Evolutionary conservation across 2,329 filamentous ascomycete species (phyloP).

Genomic region (Aphanocladium album): DNA sequence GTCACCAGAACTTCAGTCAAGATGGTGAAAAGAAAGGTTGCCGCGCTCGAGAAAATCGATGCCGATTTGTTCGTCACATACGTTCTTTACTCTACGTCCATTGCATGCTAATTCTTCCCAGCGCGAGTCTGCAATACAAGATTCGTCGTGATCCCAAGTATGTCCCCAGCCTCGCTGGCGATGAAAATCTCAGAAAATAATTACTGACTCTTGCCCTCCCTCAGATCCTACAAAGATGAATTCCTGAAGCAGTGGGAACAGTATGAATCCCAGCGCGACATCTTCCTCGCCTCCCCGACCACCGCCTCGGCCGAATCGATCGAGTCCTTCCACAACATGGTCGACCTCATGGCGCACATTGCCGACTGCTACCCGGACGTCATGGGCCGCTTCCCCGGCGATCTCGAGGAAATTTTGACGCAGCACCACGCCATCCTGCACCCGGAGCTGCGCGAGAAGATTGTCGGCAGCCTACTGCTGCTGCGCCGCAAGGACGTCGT

Average conservation of each 20-base stretch:
- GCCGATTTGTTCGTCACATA: slow-evolving; percentile 63
- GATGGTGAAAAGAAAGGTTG: slow-evolving; percentile 85
- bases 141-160: slow-evolving; percentile 79
- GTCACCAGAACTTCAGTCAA: slow-evolving; percentile 14
- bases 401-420: slow-evolving; percentile 75
- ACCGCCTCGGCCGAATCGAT: slow-evolving; percentile 73
- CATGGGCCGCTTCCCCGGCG: slow-evolving; percentile 69
- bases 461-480: slow-evolving; percentile 84
- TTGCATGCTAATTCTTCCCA: slow-evolving; percentile 35
- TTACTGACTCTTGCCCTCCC: slow-evolving; percentile 11
- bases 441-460: slow-evolving; percentile 83
- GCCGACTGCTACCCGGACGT: slow-evolving; percentile 87
- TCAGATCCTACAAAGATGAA: slow-evolving; percentile 81
- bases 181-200: not conserved
- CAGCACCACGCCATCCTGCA: slow-evolving; percentile 80
- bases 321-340: slow-evolving; percentile 80
- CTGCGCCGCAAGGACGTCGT: slow-evolving; percentile 88
- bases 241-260: slow-evolving; percentile 85
- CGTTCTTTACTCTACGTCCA: not conserved
- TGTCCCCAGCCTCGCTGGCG: slow-evolving; percentile 21
- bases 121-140: slow-evolving; percentile 84
- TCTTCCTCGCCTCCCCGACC: slow-evolving; percentile 80
- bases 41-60: slow-evolving; percentile 91
- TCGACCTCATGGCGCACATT: slow-evolving; percentile 90
- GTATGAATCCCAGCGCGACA: slow-evolving; percentile 85